These are phyloP conservation scores for Adansonia rubrostipa DNA, from an alignment of 441 rosid genomes.

Conservation along the genomic window DNA sequence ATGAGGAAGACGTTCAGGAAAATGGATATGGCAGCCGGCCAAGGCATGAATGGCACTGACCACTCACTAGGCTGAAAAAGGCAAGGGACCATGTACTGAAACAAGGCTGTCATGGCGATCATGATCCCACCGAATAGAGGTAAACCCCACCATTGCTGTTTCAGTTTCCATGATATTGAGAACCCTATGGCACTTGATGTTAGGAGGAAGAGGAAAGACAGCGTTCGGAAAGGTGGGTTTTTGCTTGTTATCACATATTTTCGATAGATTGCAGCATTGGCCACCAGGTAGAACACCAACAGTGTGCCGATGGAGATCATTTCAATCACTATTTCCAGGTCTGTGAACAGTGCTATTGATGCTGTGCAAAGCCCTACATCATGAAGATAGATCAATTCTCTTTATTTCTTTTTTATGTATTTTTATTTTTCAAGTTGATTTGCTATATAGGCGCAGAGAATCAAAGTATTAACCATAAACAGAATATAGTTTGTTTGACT, in stretches of 20 bases:
- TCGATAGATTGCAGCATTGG: conserved; percentile 81
- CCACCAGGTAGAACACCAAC: conserved; percentile 81
- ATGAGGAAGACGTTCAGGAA: conserved; percentile 77
- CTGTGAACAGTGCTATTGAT: conserved; percentile 82
- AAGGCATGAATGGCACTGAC: conserved; percentile 92
- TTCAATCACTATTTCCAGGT: conserved; percentile 62
- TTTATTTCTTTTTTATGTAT: background rate
- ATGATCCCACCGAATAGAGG: conserved; percentile 46
- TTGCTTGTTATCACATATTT: conserved; percentile 52
- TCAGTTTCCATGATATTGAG: conserved; percentile 69
- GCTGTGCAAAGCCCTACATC: conserved; percentile 88
- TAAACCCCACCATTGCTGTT: conserved; percentile 58
- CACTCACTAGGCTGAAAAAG: conserved; percentile 42
- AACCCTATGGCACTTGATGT: conserved; percentile 57
- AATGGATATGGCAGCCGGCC: conserved; percentile 80
- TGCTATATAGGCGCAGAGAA: no score
- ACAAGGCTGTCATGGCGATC: conserved; percentile 46
- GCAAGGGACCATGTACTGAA: conserved; percentile 45
- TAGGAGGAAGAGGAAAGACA: conserved; percentile 69
- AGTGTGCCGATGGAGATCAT: conserved; percentile 81
- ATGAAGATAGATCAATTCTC: conserved; percentile 6
- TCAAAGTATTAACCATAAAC: background rate
- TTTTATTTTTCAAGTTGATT: background rate
- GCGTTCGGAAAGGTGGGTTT: conserved; percentile 56
- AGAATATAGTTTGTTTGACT: background rate